These are phyloP conservation scores for Macrolepiota fuliginosa DNA, from an alignment of 768 basidiomycete species.

Conservation along the genomic window DNA sequence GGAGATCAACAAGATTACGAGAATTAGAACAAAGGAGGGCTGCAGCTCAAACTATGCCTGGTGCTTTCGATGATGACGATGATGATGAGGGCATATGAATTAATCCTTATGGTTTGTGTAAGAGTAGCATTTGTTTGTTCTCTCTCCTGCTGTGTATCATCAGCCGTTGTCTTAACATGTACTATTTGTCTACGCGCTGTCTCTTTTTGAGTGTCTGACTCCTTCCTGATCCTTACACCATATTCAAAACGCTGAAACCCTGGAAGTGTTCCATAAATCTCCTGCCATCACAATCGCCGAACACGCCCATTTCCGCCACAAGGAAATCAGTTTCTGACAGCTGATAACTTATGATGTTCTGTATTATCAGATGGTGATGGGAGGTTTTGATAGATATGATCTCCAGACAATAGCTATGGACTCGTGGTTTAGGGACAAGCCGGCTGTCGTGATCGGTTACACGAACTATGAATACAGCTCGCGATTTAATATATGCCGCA, in stretches of 20 bases:
- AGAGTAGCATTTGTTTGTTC: neutral
- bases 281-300: neutral
- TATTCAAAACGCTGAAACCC: neutral
- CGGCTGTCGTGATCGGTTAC: neutral
- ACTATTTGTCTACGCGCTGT: neutral
- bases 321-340: neutral
- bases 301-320: neutral
- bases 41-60: slow-evolving; percentile 11
- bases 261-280: neutral
- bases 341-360: neutral
- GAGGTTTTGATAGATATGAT: neutral
- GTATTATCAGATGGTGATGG: neutral
- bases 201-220: neutral
- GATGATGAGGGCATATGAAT: slow-evolving; percentile 11
- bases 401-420: neutral
- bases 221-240: neutral
- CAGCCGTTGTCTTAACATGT: neutral
- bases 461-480: neutral
- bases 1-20: slow-evolving; percentile 23
- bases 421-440: neutral
- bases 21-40: neutral
- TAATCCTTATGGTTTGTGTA: neutral
- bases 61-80: slow-evolving; percentile 8
- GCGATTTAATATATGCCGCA: neutral
- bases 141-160: neutral